A percentile compares a stretch with the other conserved stretches of the same genome.
Evolutionary conservation across 1,284 basidiomycete genomes (phyloP).

Genomic region (Farysia itapuensis): DNA sequence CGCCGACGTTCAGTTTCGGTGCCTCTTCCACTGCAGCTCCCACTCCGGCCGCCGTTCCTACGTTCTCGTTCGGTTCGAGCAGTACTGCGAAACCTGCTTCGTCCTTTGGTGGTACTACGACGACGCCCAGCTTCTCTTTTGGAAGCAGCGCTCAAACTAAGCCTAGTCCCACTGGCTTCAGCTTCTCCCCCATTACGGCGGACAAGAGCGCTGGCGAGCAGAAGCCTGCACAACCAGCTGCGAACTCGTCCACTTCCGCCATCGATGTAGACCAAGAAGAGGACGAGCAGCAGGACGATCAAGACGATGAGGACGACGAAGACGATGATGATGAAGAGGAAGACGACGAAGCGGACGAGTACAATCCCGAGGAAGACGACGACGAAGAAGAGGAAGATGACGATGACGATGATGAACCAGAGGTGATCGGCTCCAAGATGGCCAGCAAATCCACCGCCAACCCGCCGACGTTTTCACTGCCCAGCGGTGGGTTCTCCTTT

Average conservation of each 20-base stretch:
- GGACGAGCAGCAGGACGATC: slow-evolving; percentile 8
- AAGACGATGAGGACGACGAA: slow-evolving; percentile 7
- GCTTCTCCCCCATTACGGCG: too few relatives aligned
- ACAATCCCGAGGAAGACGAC: slow-evolving; percentile 5
- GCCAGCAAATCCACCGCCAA: slow-evolving; percentile 2
- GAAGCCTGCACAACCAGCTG: too few relatives aligned
- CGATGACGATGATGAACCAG: slow-evolving; percentile 12
- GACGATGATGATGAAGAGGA: slow-evolving; percentile 13
- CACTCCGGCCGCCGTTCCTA: slow-evolving; percentile 2
- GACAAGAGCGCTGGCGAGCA: too few relatives aligned
- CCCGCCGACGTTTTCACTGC: slow-evolving; percentile 22
- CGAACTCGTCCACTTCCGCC: too few relatives aligned
- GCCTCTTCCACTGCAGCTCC: not conserved
- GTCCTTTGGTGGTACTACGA: too few relatives aligned
- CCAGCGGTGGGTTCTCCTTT: slow-evolving; percentile 28
- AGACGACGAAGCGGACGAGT: slow-evolving; percentile 5
- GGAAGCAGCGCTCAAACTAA: too few relatives aligned
- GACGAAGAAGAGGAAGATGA: slow-evolving; percentile 6
- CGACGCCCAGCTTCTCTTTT: too few relatives aligned
- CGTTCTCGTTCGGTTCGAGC: slow-evolving; percentile 23
- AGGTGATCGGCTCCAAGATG: slow-evolving; percentile 13
- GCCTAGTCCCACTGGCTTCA: too few relatives aligned
- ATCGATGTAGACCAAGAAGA: slow-evolving; percentile 8
- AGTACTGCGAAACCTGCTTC: slow-evolving; percentile 21
- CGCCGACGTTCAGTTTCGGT: slow-evolving; percentile 20